Evolutionary conservation across 768 basidiomycete genomes (phyloP), one percentile per base, ranked within the genome.

Genomic region (Pulveroboletus sp.): DNA sequence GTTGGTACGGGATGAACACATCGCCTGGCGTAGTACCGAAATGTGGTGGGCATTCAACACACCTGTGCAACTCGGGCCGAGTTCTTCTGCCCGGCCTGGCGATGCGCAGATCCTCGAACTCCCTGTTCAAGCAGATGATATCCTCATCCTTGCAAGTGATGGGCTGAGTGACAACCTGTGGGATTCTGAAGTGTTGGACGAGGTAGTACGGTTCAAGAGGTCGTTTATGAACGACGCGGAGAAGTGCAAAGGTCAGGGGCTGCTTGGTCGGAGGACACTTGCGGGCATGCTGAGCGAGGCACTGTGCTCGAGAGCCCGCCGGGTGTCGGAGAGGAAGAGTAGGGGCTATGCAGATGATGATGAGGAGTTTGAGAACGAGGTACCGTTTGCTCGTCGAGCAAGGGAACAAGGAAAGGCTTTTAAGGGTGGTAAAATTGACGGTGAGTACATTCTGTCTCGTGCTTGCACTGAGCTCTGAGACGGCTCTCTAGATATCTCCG

Each of bases 11-110:
- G 84, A 79, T 6, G 80, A 86, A 39, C 74, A 81, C 47, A 82
- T 96, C 39, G 80, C 83, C 2, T 96, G 92, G 84, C 77, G 93
- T 30, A 88, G 84, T 43, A 81, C 89, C 38, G 94, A 96, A 68
- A 94, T 95, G 89, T 93, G 93, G 82, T 93, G 91, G 79, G 78
- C 76, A 13, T 84, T 84, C 66, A 84, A 84, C 57, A 79, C 77
- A n/a, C 83, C 81, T 0, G 72, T 76, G 27, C 82, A 83, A 58
- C 80, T 86, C 28, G 82, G 82, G 7, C 82, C 82, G 2, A 71
- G 77, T 37, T 78, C 78, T 2, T 69, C 76, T n/a, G 81, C 82
- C 17, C 77, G 76, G 24, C 85, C 88, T 14, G 62, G 75, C 17
- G 79, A 89, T 43, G 87, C 89, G 2, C 84, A 83, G 50, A 70